Evolutionary conservation across 305 asterid species (phyloP), one percentile per base, ranked within the genome.

Genomic region (Ajuga reptans): DNA sequence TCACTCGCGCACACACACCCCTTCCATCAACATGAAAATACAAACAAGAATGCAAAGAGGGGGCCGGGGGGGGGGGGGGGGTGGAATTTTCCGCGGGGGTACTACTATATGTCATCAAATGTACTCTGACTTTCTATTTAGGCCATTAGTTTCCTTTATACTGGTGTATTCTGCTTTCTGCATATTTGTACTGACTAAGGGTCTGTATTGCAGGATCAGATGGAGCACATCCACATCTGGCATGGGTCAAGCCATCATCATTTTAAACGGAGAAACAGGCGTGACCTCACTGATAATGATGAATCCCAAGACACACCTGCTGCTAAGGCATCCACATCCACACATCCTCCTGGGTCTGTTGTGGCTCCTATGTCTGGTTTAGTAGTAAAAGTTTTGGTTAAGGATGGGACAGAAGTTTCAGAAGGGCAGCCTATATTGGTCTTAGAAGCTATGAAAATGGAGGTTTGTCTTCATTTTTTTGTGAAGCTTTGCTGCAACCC

Each of bases 361-460:
- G 84, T 83, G 68, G 94, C 98, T 56, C 98, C 98, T 3, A 92
- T 92, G 98, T 89, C 98, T 56, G 97, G 98, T 77, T 79, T 92
- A 75, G 91, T 90, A 59, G 92, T 87, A 58, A 92, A 92, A 77
- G 87, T 92, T 72, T 74, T 92, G 80, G 89, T 82, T 54, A 79
- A 88, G 70, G 85, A 90, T 33, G 94, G 90, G 74, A 83, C 72
- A 12, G 81, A 83, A 73, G 94, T 93, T 49, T 74, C 77, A 45
- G 91, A 83, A 68, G 95, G 91, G 43, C 98, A 90, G 75, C 91
- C 96, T 37, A 71, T 90, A 66, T 69, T 93, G 64, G 96, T 89
- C 49, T 72, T 93, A 74, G 98, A 93, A 81, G 98, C 98, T 57
- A 93, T 93, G 98, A 93, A 93, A 84, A 93, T 93, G 98, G 98